These are phyloP conservation scores for Strobilomyces confusus DNA, from an alignment of 768 basidiomycete species.

Conservation along the genomic window DNA sequence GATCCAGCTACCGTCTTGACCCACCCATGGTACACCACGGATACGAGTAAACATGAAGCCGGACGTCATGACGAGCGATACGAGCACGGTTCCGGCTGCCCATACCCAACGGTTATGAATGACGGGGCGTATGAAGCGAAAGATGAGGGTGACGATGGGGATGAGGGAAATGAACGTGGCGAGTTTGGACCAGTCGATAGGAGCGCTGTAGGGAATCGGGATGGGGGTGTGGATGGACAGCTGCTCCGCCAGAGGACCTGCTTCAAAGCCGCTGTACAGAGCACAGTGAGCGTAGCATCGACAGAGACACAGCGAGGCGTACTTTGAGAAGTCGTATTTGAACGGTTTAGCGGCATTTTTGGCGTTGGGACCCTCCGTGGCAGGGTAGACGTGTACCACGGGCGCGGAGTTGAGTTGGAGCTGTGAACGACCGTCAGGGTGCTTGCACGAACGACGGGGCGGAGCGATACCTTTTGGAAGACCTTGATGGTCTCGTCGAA, in stretches of 20 bases:
- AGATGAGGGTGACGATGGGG: slow-evolving; percentile 45
- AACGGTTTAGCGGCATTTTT: slow-evolving; percentile 49
- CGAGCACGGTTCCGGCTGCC: slow-evolving; percentile 59
- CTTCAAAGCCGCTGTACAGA: slow-evolving; percentile 77
- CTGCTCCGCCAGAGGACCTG: slow-evolving; percentile 71
- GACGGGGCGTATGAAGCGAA: slow-evolving; percentile 61
- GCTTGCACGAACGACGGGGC: background rate
- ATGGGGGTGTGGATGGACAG: slow-evolving; percentile 73
- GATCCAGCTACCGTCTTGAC: slow-evolving; percentile 71
- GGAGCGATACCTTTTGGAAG: slow-evolving; percentile 70
- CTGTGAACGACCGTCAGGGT: slow-evolving; percentile 39
- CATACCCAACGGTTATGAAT: slow-evolving; percentile 74
- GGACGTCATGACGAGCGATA: slow-evolving; percentile 79
- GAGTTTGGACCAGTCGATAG: slow-evolving; percentile 67
- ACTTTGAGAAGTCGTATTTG: slow-evolving; percentile 80
- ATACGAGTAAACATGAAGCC: slow-evolving; percentile 98
- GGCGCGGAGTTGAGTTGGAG: slow-evolving; percentile 83
- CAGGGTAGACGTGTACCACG: slow-evolving; percentile 70
- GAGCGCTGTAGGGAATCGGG: slow-evolving; percentile 77
- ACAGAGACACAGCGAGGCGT: slow-evolving; percentile 21
- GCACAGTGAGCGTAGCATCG: background rate
- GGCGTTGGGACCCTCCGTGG: slow-evolving; percentile 65
- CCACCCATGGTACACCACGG: slow-evolving; percentile 68
- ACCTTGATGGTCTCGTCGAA: slow-evolving; percentile 72
- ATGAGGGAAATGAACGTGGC: slow-evolving; percentile 42